Base-by-base conservation (phyloP, 352 stramenopile species). In the Pythium dissimile region DNA sequence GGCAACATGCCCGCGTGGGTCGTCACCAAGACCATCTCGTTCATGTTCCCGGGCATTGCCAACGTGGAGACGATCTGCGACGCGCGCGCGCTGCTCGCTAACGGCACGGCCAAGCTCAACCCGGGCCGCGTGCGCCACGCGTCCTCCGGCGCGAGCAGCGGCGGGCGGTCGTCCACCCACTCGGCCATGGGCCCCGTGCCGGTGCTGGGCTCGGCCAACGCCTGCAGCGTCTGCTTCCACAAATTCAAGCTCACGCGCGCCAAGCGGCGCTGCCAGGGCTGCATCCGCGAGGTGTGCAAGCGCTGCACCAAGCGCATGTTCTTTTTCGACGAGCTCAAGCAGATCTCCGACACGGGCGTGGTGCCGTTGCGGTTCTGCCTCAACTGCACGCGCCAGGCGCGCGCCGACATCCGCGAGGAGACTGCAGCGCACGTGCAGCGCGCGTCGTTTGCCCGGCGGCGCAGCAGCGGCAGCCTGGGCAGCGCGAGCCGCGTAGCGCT, bases 21-120 rank as follows among this genome's bases (percentile, higher is more conserved):
- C 15, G 66, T 71, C 27, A 74, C 66, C 26, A 74, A 74, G 58
- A 74, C 66, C 27, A 68, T 74, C 39, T 56, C 57, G 35, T 66
- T 74, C 35, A 57, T 68, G 44, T 74, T 46, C 13, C 62, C 62
- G 0, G 66, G 62, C 6, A 67, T 74, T 18, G 13, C 37, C 21
- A 74, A 74, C 62, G 39, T 74, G 21, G 62, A 61, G 31, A 74
- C 66, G 1, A 32, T 71, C 47, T 41, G 49, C 1, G 62, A 74
- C 31, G 66, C 62, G 30, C 64, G 62, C 16, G 48, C 67, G 18
- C 30, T 74, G 32, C 27, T 71, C 32, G 20, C 41, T 6, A 55
- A 54, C 15, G 67, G 67, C n/a, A 54, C 53, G 41, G 38, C 59
- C 28, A 52, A 57, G 52, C 50, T 59, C 32, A 64, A 70, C 32